Evolutionary conservation across 106 monocot genomes (phyloP).

Genomic region (Allium fistulosum): DNA sequence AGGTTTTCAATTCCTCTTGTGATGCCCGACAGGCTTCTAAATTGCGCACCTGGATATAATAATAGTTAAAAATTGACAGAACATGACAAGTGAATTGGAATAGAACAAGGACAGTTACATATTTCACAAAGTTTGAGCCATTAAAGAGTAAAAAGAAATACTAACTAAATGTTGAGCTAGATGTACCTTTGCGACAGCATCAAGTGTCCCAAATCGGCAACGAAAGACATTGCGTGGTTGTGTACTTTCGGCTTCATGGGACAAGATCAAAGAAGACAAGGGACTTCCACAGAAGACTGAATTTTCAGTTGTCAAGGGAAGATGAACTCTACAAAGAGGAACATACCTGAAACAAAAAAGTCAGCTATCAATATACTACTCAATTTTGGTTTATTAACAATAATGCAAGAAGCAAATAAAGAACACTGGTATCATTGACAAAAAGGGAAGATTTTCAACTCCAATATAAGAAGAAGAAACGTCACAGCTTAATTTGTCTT

Average conservation of each 20-base stretch:
- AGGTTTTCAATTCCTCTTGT: constrained; percentile 51
- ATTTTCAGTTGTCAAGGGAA: constrained; percentile 28
- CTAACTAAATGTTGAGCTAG: no score
- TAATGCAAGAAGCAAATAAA: neutral
- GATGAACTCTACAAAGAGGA: constrained; percentile 54
- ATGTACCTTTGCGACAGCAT: constrained; percentile 80
- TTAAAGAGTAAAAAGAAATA: no score
- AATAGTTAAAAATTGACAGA: neutral
- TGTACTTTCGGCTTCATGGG: constrained; percentile 15
- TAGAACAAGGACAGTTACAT: no score
- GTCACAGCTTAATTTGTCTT: no score
- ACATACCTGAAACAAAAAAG: constrained; percentile 64
- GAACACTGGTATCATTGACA: no score
- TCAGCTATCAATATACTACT: neutral
- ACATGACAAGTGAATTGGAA: no score
- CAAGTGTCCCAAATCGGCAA: constrained; percentile 67
- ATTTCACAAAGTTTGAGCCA: no score
- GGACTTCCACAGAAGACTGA: constrained; percentile 30
- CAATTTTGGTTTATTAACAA: neutral
- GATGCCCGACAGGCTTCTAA: constrained; percentile 39
- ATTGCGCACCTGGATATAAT: constrained; percentile 44
- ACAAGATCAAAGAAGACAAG: constrained; percentile 26
- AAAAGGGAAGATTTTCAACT: no score
- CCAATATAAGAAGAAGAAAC: no score
- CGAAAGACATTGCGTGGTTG: constrained; percentile 27